Evolutionary conservation across 768 basidiomycete species (phyloP).

Genomic region (Leccinum subgranulosum): DNA sequence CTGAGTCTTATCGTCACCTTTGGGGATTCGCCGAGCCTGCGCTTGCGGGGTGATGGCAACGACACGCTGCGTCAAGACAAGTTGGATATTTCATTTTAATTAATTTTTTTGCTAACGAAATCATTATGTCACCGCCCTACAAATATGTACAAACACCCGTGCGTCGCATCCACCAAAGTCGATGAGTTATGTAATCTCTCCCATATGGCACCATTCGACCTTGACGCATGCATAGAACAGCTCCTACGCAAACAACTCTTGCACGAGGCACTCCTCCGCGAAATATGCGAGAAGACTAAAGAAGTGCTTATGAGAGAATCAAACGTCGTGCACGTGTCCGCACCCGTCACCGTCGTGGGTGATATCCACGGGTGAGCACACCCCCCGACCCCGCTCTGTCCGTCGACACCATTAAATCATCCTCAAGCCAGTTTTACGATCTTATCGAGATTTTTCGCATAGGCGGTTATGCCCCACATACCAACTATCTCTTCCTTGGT

Average conservation of each 20-base stretch:
- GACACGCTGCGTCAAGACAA: neutral
- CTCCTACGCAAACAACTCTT: constrained; percentile 89
- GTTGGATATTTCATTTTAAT: constrained; percentile 9
- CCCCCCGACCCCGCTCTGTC: constrained; percentile 2
- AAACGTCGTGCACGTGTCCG: constrained; percentile 95
- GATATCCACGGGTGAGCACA: constrained; percentile 94
- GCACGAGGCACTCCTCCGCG: constrained; percentile 89
- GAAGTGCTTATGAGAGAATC: constrained; percentile 99
- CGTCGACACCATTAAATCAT: constrained; percentile 34
- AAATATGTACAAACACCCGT: constrained; percentile 23
- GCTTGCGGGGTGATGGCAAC: constrained; percentile 3
- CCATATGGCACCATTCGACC: constrained; percentile 69
- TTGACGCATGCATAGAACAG: constrained; percentile 94
- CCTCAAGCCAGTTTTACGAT: constrained; percentile 95
- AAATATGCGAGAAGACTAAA: constrained; percentile 99
- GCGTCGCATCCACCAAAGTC: constrained; percentile 2
- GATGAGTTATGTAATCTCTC: constrained; percentile 3
- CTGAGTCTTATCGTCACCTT: constrained; percentile 7
- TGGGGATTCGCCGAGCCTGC: constrained; percentile 1
- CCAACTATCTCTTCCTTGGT: constrained; percentile 99
- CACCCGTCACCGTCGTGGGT: constrained; percentile 97
- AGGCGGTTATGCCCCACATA: constrained; percentile 94
- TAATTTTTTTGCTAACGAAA: constrained; percentile 9
- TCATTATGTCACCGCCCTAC: neutral
- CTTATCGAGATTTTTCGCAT: constrained; percentile 98